A percentile compares a stretch with the other conserved stretches of the same genome.
phyloP scores from a whole-genome alignment of 345 rosid genomes.

The Iberis pinnata region DNA sequence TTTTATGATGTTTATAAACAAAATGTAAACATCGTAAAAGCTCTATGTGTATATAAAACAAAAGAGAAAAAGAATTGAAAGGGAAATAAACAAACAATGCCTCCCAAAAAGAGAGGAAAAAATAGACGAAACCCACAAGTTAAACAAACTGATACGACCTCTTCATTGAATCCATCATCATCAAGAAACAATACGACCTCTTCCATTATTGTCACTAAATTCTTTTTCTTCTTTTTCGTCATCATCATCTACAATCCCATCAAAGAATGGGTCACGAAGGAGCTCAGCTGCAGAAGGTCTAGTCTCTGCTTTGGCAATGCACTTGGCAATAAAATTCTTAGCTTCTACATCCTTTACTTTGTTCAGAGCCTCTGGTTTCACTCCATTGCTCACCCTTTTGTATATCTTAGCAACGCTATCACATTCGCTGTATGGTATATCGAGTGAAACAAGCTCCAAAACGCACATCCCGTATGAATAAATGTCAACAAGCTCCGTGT shows the following conservation, averaged over 20 bases:
- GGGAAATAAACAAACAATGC: conserved; percentile 5
- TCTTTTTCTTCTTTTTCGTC: conserved; percentile 29
- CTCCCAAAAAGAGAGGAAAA: conserved; percentile 1
- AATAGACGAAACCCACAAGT: not conserved
- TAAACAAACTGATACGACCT: not conserved
- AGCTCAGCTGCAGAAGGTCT: conserved; percentile 74
- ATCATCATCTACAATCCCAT: conserved; percentile 44
- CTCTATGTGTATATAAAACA: too few species aligned
- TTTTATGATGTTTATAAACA: too few species aligned
- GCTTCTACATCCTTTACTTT: conserved; percentile 58
- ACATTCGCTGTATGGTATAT: conserved; percentile 78
- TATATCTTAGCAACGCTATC: conserved; percentile 65
- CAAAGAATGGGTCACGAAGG: conserved; percentile 61
- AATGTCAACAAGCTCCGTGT: conserved; percentile 72
- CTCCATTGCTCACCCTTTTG: conserved; percentile 63
- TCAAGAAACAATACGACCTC: conserved; percentile 20
- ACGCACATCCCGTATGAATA: conserved; percentile 89
- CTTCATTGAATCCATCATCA: not conserved
- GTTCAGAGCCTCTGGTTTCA: conserved; percentile 55
- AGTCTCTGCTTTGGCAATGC: conserved; percentile 50
- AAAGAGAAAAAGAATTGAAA: not conserved
- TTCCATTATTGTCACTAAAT: conserved; percentile 11
- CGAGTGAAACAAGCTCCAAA: conserved; percentile 66
- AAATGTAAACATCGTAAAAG: too few species aligned
- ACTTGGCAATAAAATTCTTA: conserved; percentile 63